phyloP scores from a whole-genome alignment of 306 rosid genomes.

The Rosa chinensis region DNA sequence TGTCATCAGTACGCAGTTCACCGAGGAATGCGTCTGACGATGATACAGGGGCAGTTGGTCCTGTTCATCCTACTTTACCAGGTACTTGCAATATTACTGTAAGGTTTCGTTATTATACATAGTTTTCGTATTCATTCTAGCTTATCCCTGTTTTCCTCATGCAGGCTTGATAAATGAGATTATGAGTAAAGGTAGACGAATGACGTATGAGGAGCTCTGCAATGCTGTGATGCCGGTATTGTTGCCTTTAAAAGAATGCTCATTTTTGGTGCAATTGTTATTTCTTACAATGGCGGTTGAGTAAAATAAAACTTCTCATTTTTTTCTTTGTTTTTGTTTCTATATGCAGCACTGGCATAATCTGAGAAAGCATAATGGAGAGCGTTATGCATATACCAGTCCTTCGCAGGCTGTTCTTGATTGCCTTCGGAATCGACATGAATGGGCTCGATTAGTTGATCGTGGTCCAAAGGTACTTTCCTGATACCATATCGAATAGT shows the following conservation, averaged over 20 bases:
- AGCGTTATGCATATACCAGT: conserved; percentile 95
- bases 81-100: conserved; percentile 46
- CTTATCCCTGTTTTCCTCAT: conserved; percentile 31
- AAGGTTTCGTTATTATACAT: conserved; percentile 3
- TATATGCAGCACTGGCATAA: conserved; percentile 86
- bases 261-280: conserved; percentile 13
- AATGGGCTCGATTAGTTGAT: conserved; percentile 96
- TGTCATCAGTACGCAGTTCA: conserved; percentile 58
- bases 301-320: neutral
- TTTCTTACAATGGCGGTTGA: conserved; percentile 7
- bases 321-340: conserved; percentile 13
- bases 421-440: conserved; percentile 88
- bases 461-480: conserved; percentile 93
- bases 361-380: conserved; percentile 98
- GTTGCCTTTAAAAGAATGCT: conserved; percentile 9
- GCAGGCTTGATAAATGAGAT: conserved; percentile 91
- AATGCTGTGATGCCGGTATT: conserved; percentile 90
- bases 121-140: conserved; percentile 6
- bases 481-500: conserved; percentile 6
- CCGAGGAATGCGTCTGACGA: conserved; percentile 82
- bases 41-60: conserved; percentile 70
- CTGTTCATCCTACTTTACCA: conserved; percentile 87
- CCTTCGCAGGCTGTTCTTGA: conserved; percentile 98
- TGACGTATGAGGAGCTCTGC: conserved; percentile 93
- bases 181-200: conserved; percentile 91